These are phyloP conservation scores for Sistotremastrum suecicum DNA, from an alignment of 768 basidiomycete species.

Conservation along the genomic window DNA sequence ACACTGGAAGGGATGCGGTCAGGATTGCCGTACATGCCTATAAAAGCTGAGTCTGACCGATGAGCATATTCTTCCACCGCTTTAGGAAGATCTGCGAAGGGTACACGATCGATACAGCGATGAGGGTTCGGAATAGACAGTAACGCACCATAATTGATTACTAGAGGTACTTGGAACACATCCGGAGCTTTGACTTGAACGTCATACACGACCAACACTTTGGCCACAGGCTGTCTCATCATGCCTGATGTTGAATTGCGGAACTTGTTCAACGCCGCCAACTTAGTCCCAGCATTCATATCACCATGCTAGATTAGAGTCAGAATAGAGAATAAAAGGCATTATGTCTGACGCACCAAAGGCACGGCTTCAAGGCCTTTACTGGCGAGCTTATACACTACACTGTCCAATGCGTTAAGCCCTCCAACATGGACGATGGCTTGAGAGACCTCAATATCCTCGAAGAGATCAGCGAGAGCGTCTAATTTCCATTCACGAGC, in stretches of 20 bases:
- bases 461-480: slow-evolving; percentile 78
- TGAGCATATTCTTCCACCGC: slow-evolving; percentile 97
- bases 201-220: slow-evolving; percentile 85
- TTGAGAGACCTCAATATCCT: slow-evolving; percentile 69
- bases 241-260: slow-evolving; percentile 41
- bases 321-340: slow-evolving; percentile 6
- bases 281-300: slow-evolving; percentile 72
- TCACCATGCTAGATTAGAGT: slow-evolving; percentile 59
- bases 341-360: slow-evolving; percentile 40
- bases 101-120: slow-evolving; percentile 4
- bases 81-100: slow-evolving; percentile 62
- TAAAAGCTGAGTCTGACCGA: slow-evolving; percentile 35
- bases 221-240: slow-evolving; percentile 52
- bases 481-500: slow-evolving; percentile 93
- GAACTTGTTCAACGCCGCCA: slow-evolving; percentile 78
- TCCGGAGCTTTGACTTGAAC: slow-evolving; percentile 86
- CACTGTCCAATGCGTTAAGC: slow-evolving; percentile 73
- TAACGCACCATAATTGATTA: slow-evolving; percentile 81
- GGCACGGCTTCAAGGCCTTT: slow-evolving; percentile 81
- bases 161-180: slow-evolving; percentile 77
- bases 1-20: slow-evolving; percentile 33
- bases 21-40: neutral
- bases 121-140: neutral
- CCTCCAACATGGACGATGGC: slow-evolving; percentile 84
- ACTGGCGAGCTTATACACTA: slow-evolving; percentile 79